Conservation (phyloP, 257 asterid genomes). For the Salvia hispanica region DNA sequence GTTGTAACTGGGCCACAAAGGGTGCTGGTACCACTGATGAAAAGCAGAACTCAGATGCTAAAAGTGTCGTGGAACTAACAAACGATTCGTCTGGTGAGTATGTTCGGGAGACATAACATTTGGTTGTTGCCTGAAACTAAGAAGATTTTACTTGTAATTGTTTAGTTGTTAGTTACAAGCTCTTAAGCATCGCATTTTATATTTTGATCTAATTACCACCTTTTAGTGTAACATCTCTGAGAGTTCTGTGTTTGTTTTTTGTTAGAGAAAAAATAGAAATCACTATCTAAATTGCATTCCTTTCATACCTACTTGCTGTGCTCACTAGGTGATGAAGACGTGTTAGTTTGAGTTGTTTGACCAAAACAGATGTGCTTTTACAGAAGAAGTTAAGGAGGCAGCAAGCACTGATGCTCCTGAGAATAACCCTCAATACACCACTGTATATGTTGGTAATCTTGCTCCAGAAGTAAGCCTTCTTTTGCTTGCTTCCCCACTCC, state of each 20-base stretch:
- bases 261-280: neutral
- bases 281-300: neutral
- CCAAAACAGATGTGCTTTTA: conserved; percentile 33
- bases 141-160: neutral
- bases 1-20: conserved; percentile 96
- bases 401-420: conserved; percentile 74
- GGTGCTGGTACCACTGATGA: conserved; percentile 81
- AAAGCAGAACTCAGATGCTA: conserved; percentile 68
- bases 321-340: conserved; percentile 19
- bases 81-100: conserved; percentile 70
- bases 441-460: conserved; percentile 79
- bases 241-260: neutral
- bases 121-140: neutral
- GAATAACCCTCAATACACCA: conserved; percentile 87
- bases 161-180: neutral
- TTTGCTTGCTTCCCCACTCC: conserved; percentile 18
- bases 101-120: conserved; percentile 17
- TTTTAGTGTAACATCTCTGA: neutral
- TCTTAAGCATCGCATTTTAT: neutral
- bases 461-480: no score
- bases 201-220: neutral
- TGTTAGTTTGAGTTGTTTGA: conserved; percentile 24
- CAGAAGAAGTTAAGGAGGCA: conserved; percentile 68
- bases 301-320: conserved; percentile 5
- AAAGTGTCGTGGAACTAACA: conserved; percentile 81